phyloP scores from a whole-genome alignment of 495 filamentous ascomycete species.

The Aspergillus saccharolyticus region DNA sequence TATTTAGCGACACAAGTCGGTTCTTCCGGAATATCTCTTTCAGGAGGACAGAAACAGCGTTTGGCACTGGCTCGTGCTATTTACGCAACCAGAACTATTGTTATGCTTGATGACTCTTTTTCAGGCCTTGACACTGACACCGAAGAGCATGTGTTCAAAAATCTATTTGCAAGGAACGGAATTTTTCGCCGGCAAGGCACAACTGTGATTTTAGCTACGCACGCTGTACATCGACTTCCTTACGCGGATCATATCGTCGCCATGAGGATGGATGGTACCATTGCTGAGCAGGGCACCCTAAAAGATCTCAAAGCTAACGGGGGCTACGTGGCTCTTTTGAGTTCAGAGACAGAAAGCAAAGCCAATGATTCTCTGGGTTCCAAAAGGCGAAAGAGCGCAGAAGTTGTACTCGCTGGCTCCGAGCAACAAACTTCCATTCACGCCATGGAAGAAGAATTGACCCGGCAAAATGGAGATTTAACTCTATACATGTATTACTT shows the following conservation, averaged over 20 bases:
- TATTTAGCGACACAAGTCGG: background rate
- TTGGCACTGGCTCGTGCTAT: background rate
- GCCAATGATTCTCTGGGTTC: no score
- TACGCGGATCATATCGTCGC: background rate
- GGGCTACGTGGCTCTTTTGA: background rate
- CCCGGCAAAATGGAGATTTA: no score
- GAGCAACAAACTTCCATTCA: no score
- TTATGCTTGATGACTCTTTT: background rate
- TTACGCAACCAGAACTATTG: background rate
- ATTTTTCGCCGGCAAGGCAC: background rate
- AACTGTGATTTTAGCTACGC: background rate
- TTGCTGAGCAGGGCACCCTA: background rate
- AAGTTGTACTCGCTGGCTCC: no score
- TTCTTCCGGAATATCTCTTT: background rate
- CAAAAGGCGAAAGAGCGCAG: no score
- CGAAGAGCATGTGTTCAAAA: background rate
- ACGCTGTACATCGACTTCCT: background rate
- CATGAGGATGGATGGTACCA: background rate
- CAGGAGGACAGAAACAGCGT: background rate
- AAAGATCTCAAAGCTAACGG: background rate
- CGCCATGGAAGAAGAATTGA: no score
- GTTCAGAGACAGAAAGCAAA: no score
- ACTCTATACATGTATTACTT: no score
- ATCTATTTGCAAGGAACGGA: background rate
- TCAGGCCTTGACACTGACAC: background rate